A percentile compares a stretch with the other conserved stretches of the same genome.
Evolutionary conservation across 306 rosid species (phyloP).

Genomic region (Rosa chinensis): DNA sequence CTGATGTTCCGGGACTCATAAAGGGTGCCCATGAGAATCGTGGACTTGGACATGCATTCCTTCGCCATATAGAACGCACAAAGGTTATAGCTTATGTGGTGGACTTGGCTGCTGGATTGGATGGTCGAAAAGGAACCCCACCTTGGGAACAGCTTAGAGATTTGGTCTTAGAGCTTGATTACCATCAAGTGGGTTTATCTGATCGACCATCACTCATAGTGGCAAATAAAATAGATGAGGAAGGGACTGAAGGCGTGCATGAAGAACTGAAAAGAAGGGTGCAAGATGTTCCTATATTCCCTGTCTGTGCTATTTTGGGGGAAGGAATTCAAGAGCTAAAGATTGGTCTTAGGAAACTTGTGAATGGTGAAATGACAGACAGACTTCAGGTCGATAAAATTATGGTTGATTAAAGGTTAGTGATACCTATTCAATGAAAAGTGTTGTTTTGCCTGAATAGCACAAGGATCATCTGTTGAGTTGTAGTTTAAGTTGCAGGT

Average conservation of each 20-base stretch:
- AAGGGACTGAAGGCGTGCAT: slow-evolving; percentile 67
- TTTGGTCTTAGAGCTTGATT: slow-evolving; percentile 76
- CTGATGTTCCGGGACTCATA: slow-evolving; percentile 91
- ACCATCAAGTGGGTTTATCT: slow-evolving; percentile 81
- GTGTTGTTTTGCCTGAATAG: background rate
- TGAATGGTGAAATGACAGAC: slow-evolving; percentile 58
- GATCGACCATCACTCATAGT: slow-evolving; percentile 72
- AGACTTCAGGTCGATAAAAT: slow-evolving; percentile 55
- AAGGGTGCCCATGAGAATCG: slow-evolving; percentile 90
- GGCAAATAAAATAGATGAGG: slow-evolving; percentile 91
- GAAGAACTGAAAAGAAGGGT: slow-evolving; percentile 71
- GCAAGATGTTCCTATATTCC: slow-evolving; percentile 66
- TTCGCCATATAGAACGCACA: slow-evolving; percentile 93
- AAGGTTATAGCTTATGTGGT: slow-evolving; percentile 83
- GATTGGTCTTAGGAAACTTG: slow-evolving; percentile 72
- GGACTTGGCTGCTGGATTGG: slow-evolving; percentile 79
- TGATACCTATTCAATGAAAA: background rate
- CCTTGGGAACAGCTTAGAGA: slow-evolving; percentile 90
- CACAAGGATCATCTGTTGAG: background rate
- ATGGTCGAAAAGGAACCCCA: slow-evolving; percentile 74
- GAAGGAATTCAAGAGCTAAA: slow-evolving; percentile 82
- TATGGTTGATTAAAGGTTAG: slow-evolving; percentile 46
- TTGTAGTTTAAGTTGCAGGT: background rate
- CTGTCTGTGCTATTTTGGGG: slow-evolving; percentile 81
- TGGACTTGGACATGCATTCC: slow-evolving; percentile 87